Evolutionary conservation across 2,329 filamentous ascomycete genomes (phyloP).

Genomic region (Bipolaris bicolor): DNA sequence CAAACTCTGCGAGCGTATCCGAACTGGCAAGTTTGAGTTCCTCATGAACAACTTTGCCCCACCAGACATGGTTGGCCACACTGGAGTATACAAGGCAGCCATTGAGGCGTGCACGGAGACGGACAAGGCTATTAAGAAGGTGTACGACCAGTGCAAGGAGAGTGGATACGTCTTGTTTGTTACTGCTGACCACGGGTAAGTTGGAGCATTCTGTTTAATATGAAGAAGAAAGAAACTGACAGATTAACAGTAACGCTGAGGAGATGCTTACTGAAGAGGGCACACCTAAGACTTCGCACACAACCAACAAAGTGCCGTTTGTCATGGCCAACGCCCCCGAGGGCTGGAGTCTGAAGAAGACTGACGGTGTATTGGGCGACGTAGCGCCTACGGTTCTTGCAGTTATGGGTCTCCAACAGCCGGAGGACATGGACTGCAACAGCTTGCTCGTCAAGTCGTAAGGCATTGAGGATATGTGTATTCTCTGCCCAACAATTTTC

Average conservation of each 20-base stretch:
- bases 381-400: slow-evolving; percentile 93
- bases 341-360: slow-evolving; percentile 84
- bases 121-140: slow-evolving; percentile 90
- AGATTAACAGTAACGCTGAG: slow-evolving; percentile 76
- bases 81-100: slow-evolving; percentile 94
- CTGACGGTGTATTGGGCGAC: slow-evolving; percentile 89
- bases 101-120: slow-evolving; percentile 84
- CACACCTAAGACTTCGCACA: slow-evolving; percentile 97
- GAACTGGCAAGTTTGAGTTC: slow-evolving; percentile 87
- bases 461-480: not conserved
- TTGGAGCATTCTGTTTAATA: slow-evolving; percentile 9
- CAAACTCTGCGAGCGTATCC: slow-evolving; percentile 86
- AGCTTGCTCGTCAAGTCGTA: slow-evolving; percentile 80
- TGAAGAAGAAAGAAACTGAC: slow-evolving; percentile 27
- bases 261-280: slow-evolving; percentile 98
- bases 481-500: not conserved
- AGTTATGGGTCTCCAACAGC: slow-evolving; percentile 88
- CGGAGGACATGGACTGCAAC: slow-evolving; percentile 87
- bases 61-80: slow-evolving; percentile 99
- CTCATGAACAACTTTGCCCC: slow-evolving; percentile 99
- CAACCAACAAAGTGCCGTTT: slow-evolving; percentile 96
- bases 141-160: slow-evolving; percentile 93
- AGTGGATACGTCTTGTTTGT: slow-evolving; percentile 93
- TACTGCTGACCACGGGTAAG: slow-evolving; percentile 88
- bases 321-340: slow-evolving; percentile 96